Percentiles rank a stretch among this genome's conserved stretches.
Evolutionary conservation across 2,329 filamentous ascomycete genomes (phyloP).

Genomic region (Venturia aucupariae): DNA sequence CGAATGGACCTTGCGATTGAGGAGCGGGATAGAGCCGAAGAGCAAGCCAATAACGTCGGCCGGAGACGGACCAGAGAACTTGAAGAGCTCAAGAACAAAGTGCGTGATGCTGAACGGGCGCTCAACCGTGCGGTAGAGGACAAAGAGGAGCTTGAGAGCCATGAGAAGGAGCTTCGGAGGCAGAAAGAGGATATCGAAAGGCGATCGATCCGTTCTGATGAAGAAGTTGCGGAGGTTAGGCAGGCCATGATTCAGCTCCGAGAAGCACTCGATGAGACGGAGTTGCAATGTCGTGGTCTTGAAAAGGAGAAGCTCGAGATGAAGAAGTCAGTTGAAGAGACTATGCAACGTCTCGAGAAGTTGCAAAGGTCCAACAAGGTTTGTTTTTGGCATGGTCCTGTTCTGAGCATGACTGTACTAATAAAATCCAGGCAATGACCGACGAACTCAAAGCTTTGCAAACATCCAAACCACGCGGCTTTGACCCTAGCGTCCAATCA

Average conservation of each 20-base stretch:
- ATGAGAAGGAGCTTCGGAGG: slow-evolving; percentile 64
- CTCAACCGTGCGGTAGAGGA: slow-evolving; percentile 63
- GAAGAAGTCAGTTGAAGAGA: slow-evolving; percentile 67
- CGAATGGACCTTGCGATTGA: slow-evolving; percentile 86
- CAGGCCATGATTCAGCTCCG: slow-evolving; percentile 69
- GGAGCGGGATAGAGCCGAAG: slow-evolving; percentile 85
- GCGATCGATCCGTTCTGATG: slow-evolving; percentile 55
- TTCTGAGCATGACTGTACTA: slow-evolving; percentile 16
- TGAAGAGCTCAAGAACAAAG: slow-evolving; percentile 71
- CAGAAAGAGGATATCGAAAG: slow-evolving; percentile 69
- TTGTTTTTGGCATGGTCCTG: slow-evolving; percentile 17
- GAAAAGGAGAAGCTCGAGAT: slow-evolving; percentile 70
- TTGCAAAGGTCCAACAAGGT: slow-evolving; percentile 58
- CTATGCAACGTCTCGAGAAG: slow-evolving; percentile 68
- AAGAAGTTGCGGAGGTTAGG: slow-evolving; percentile 68
- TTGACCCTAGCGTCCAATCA: slow-evolving; percentile 41
- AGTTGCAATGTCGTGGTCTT: slow-evolving; percentile 71
- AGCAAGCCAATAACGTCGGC: slow-evolving; percentile 72
- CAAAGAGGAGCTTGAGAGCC: slow-evolving; percentile 65
- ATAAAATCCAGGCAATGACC: slow-evolving; percentile 36
- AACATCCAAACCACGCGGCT: slow-evolving; percentile 23
- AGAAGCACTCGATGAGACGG: slow-evolving; percentile 75
- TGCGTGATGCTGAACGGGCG: slow-evolving; percentile 73
- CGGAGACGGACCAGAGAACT: slow-evolving; percentile 71
- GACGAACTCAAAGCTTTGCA: slow-evolving; percentile 48